These are phyloP conservation scores for Dothideomycetidae sp. DNA, from an alignment of 2,329 filamentous ascomycete species.

Conservation along the genomic window DNA sequence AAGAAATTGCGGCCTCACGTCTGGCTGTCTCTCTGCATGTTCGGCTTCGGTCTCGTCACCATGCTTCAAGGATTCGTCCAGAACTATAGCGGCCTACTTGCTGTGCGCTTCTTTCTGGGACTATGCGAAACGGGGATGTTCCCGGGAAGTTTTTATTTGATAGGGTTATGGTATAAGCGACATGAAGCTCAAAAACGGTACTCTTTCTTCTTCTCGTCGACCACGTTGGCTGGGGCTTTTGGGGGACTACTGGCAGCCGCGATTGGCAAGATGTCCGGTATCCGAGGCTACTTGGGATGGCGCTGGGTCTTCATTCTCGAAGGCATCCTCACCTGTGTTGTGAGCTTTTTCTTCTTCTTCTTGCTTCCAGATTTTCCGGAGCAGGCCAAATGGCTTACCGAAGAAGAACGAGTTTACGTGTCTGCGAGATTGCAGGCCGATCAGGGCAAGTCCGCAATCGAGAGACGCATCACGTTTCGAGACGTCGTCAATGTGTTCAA, in stretches of 20 bases:
- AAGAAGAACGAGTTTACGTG: slow-evolving; percentile 33
- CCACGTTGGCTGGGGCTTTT: slow-evolving; percentile 68
- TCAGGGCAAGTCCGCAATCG: slow-evolving; percentile 33
- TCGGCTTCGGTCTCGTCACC: slow-evolving; percentile 63
- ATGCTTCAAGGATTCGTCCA: slow-evolving; percentile 62
- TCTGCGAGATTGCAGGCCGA: slow-evolving; percentile 33
- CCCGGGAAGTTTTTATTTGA: slow-evolving; percentile 41
- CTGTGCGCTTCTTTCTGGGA: slow-evolving; percentile 73
- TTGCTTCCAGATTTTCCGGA: slow-evolving; percentile 36
- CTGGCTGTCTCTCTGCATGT: slow-evolving; percentile 56
- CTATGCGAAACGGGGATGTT: slow-evolving; percentile 43
- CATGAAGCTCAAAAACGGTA: slow-evolving; percentile 82
- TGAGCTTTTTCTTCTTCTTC: slow-evolving; percentile 34
- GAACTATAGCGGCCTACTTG: slow-evolving; percentile 63
- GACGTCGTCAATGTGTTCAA: slow-evolving; percentile 35
- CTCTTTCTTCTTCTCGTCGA: slow-evolving; percentile 82
- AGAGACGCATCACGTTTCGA: slow-evolving; percentile 28
- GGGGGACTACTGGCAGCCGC: slow-evolving; percentile 72
- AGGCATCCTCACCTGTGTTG: slow-evolving; percentile 30
- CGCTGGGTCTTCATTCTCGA: slow-evolving; percentile 72
- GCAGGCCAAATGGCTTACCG: slow-evolving; percentile 33
- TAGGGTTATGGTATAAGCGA: slow-evolving; percentile 70
- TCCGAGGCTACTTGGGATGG: slow-evolving; percentile 58
- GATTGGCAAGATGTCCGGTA: slow-evolving; percentile 73
- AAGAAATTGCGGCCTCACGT: slow-evolving; percentile 39